Conservation (phyloP, 2,329 filamentous ascomycete genomes). For the Neurospora sp. region DNA sequence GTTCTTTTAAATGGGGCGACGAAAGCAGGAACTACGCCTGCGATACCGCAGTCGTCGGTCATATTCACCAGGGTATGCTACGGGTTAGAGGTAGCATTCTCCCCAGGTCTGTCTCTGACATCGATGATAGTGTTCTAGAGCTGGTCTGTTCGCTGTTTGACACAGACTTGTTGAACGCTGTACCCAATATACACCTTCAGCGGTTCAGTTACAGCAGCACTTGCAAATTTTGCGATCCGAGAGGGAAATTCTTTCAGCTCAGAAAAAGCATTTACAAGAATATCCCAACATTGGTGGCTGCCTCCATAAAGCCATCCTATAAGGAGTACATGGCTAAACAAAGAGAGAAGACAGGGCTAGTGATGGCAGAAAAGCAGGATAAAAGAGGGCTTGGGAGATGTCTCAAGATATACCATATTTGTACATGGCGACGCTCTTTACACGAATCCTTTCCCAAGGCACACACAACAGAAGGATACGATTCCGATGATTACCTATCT, state of each 20-base stretch:
- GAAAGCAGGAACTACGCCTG: background rate
- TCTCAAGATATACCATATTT: too few species aligned
- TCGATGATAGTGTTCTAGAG: background rate
- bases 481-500: too few species aligned
- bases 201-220: too few species aligned
- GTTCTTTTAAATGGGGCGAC: background rate
- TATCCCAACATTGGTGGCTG: background rate
- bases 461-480: too few species aligned
- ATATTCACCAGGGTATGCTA: background rate
- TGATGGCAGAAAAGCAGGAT: background rate
- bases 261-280: background rate
- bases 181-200: background rate
- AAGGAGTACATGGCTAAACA: background rate
- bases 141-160: background rate
- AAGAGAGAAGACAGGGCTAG: background rate
- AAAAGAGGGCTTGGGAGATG: background rate
- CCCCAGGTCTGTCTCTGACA: background rate
- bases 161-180: fast-evolving
- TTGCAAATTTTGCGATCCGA: too few species aligned
- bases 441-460: too few species aligned
- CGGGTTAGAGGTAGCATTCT: background rate
- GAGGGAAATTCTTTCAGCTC: background rate
- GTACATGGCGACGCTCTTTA: too few species aligned
- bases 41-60: background rate
- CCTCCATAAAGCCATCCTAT: background rate